Evolutionary conservation across 805 yeast species (phyloP), one percentile per base, ranked within the genome.

Genomic region (Cyberlindnera subsufficiens): DNA sequence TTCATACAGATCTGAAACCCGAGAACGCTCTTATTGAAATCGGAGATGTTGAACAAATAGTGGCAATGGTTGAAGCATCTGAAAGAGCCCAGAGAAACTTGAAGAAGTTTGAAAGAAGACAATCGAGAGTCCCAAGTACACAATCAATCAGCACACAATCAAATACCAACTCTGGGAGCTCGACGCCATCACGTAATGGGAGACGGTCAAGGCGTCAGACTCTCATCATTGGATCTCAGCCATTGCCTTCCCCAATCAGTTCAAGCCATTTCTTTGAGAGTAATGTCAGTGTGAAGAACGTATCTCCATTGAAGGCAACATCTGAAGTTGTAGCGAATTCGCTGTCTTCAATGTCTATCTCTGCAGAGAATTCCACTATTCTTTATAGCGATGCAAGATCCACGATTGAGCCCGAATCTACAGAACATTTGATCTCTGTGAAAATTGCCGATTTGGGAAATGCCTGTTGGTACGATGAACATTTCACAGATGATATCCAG

Each of bases 401-500:
- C 16, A 25, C 32, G 22, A 37, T 29, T 15, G 9, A 32, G 18
- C 42, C 46, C 14, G 56, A 50, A 22, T 22, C 27, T 14, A 17
- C 30, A 19, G 47, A 44, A 22, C 83, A 83, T 49, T 58, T 80
- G 13, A 78, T 88, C 35, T 76, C 80, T 25, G 84, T 91, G 33
- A 91, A 91, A 61, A 82, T 93, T 49, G 98, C 96, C 3, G 99
- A 91, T 62, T 66, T 81, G 51, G 88, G 88, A 29, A 81, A 81
- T 56, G 83, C 87, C 5, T 80, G 86, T 58, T 81, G 84, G 82
- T 66, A 70, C 20, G 71, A 75, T 51, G 77, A 74, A 42, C 88
- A 81, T 56, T 81, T 75, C 59, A 80, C 86, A 4, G 78, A 79
- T 53, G 86, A 81, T 57, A 80, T 81, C 46, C 85, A 81, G 59